Percentiles rank a stretch among this genome's conserved stretches.
Conservation (phyloP, 2,329 filamentous ascomycete species). For the Fusarium dlaminii region DNA sequence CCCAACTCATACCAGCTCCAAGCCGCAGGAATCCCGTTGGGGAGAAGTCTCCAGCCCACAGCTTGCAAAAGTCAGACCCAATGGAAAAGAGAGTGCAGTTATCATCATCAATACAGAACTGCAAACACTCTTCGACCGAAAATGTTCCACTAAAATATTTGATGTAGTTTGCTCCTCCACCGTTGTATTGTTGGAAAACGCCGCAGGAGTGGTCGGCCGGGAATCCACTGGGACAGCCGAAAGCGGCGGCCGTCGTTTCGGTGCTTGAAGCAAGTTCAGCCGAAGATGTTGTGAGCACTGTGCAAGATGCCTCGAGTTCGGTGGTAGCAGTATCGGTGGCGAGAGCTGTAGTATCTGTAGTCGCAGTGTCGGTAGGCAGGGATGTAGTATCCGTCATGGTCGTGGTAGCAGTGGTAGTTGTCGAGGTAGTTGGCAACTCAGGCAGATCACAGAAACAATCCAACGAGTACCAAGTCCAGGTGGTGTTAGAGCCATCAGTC, state of each 20-base stretch:
- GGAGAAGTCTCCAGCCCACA: fast-evolving
- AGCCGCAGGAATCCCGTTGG: fast-evolving
- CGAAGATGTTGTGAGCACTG: not conserved
- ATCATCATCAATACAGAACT: not conserved
- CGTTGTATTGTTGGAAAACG: fast-evolving
- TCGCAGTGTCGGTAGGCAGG: not conserved
- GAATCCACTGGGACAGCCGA: not conserved
- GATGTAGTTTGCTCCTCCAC: fast-evolving
- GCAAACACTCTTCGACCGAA: fast-evolving
- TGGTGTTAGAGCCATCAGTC: not conserved
- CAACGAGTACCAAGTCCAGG: fast-evolving
- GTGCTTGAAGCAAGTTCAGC: too few species aligned
- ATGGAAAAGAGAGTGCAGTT: not conserved
- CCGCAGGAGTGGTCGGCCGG: fast-evolving
- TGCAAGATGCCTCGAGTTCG: fast-evolving
- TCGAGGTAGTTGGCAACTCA: fast-evolving
- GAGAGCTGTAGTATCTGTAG: not conserved
- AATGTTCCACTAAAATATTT: fast-evolving
- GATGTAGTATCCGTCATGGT: not conserved
- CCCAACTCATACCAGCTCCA: not conserved
- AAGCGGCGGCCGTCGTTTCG: not conserved
- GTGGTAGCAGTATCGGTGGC: not conserved
- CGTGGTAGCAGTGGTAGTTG: not conserved
- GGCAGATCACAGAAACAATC: not conserved
- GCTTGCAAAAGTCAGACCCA: not conserved